Base-by-base conservation (phyloP, 768 basidiomycete species). In the Tephrocybe sp. region DNA sequence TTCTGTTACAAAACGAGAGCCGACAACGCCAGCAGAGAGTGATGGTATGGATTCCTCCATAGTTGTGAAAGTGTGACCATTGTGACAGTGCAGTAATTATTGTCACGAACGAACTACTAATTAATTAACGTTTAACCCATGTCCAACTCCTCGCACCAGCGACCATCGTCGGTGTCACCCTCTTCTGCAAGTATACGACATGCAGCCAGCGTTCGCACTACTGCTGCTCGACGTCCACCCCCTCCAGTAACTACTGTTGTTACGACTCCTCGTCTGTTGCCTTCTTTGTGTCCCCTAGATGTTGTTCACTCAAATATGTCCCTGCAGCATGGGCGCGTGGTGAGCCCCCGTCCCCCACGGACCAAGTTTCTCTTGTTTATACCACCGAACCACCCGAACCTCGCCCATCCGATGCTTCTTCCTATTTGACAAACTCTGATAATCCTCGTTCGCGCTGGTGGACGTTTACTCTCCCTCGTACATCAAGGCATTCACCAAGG, bases 1-100 rank as follows among this genome's bases (percentile, higher is more conserved):
- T 67, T 89, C 83, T 38, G 90, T 84, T 55, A 93, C 81, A 68
- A 93, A 93, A 48, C 91, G 84, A 38, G 89, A 89, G 65, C 89
- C 88, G 39, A 92, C 90, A 33, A 77, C 77, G 60, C 82, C 82
- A 8, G 82, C 71, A 8, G 87, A 79, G 49, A 92, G 79, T 36
- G 85, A 88, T 35, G 90, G 89, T 22, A 91, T 78, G 22, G 48
- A 49, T 59, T 84, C 82, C 59, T 85, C 84, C 83, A 86, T 85
- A 49, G 52, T 44, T 23, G 52, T 39, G 34, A 31, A 55, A 32
- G 26, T 49, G 48, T 49, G 48, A 49, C 48, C 22, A 11, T 39
- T 42, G 52, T 51, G 59, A 51, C 54, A 4, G 31, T 14, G 33
- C 41, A 38, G 38, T 26, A 7, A n/a, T n/a, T n/a, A n/a, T n/a